Base-by-base conservation (phyloP, 768 basidiomycete species). In the Lactarius deliciosus region DNA sequence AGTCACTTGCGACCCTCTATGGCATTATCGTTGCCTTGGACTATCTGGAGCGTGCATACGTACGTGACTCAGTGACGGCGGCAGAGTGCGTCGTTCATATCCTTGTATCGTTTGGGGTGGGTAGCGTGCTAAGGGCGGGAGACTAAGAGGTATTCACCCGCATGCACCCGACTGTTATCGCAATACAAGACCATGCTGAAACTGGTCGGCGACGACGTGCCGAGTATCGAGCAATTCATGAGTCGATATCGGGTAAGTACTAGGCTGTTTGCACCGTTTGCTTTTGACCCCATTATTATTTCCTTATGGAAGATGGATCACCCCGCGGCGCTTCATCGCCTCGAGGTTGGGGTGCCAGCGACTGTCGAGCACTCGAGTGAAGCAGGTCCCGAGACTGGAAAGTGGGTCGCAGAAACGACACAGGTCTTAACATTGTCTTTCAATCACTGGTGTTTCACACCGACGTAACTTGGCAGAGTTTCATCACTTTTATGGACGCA, bases 401-500 rank as follows among this genome's bases (percentile, higher is more conserved):
- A 98, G 77, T 95, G 92, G 91, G 94, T 99, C 30, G 96, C 96
- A 10, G 94, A 98, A 77, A 98, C 96, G 6, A 98, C 96, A 0
- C 93, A 96, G 84, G 96, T 92, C n/a, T 54, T 63, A 79, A 67
- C 20, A 20, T 25, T 20, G 0, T 20, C 28, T 6, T 15, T 47
- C 47, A 15, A 16, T 63, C 18, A 62, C 54, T 63, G 36, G 28
- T n/a, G 11, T 10, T n/a, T 9, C 45, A n/a, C 20, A 53, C 47
- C 55, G n/a, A 63, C 53, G 54, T 28, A n/a, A 20, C 34, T 20
- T 56, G 64, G 1, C 72, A 98, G 94, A 91, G 88, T 75, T 99
- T 98, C 69, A 98, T 99, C 70, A 98, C 96, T 0, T 96, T 98
- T 70, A 97, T 98, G 93, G 97, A 99, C 72, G 96, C 95, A 1